phyloP scores from a whole-genome alignment of 805 yeast species.

The Diddensiella caesifluorescens region DNA sequence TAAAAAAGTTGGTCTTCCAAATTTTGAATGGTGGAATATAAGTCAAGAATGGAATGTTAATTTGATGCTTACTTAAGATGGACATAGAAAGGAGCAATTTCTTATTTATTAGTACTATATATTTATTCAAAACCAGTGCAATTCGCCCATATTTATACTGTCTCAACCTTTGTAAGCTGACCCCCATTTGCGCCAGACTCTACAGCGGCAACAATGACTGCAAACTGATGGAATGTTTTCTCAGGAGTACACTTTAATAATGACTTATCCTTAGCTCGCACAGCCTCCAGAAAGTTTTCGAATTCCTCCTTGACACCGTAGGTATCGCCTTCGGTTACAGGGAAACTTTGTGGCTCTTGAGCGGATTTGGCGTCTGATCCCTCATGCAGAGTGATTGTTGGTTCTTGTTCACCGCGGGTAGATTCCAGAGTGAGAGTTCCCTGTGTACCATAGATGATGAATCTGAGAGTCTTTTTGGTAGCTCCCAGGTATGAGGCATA shows the following conservation, averaged over 20 bases:
- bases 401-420: slow-evolving; percentile 27
- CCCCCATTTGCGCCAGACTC: slow-evolving; percentile 51
- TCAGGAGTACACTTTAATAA: slow-evolving; percentile 59
- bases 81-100: not conserved
- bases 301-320: slow-evolving; percentile 58
- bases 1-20: slow-evolving; percentile 50
- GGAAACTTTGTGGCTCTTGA: slow-evolving; percentile 23
- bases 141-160: too few species aligned
- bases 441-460: slow-evolving; percentile 70
- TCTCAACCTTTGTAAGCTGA: slow-evolving; percentile 16
- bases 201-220: slow-evolving; percentile 79
- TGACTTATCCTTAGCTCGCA: slow-evolving; percentile 53
- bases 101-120: not conserved
- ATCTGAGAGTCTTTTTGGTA: slow-evolving; percentile 58
- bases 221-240: slow-evolving; percentile 86
- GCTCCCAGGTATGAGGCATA: slow-evolving; percentile 87
- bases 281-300: slow-evolving; percentile 55
- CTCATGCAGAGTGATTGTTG: slow-evolving; percentile 24
- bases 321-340: slow-evolving; percentile 34
- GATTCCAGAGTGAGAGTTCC: slow-evolving; percentile 66
- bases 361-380: slow-evolving; percentile 24
- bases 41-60: slow-evolving; percentile 82
- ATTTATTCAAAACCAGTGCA: too few species aligned
- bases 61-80: slow-evolving; percentile 48
- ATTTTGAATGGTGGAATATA: slow-evolving; percentile 74